A percentile compares a stretch with the other conserved stretches of the same genome.
Conservation (phyloP, 116 monocot species). For the Thalassia testudinum region DNA sequence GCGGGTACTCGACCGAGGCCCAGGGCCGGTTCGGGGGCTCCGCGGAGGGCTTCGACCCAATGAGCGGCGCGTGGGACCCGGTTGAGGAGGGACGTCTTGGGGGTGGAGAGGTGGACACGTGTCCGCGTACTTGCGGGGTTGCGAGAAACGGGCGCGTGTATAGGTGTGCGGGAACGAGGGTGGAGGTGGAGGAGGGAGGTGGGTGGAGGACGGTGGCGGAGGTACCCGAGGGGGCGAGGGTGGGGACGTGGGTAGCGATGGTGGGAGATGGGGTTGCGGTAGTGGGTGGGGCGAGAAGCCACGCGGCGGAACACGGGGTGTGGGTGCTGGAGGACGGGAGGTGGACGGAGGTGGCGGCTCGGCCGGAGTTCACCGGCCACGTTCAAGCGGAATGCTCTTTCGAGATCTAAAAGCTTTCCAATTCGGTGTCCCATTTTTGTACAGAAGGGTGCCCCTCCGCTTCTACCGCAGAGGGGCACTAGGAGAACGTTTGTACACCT, state of each 20-base stretch:
- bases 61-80: slow-evolving; percentile 16
- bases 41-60: slow-evolving; percentile 18
- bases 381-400: slow-evolving; percentile 7
- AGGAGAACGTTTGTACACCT: too few relatives aligned
- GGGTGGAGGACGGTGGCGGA: slow-evolving; percentile 11
- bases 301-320: slow-evolving; percentile 3
- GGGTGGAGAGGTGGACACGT: neutral
- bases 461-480: too few relatives aligned
- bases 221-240: neutral
- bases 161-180: slow-evolving; percentile 7
- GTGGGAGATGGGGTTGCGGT: neutral
- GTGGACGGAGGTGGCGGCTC: slow-evolving; percentile 6
- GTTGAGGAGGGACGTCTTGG: slow-evolving; percentile 16
- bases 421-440: too few relatives aligned
- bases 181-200: slow-evolving; percentile 8
- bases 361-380: slow-evolving; percentile 8
- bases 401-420: slow-evolving; percentile 3
- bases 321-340: slow-evolving; percentile 1
- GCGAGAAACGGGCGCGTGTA: slow-evolving; percentile 10
- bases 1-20: slow-evolving; percentile 36
- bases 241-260: slow-evolving; percentile 4
- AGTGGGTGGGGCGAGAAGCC: slow-evolving; percentile 3
- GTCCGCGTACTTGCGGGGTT: slow-evolving; percentile 8
- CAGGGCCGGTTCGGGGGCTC: slow-evolving; percentile 26
- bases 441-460: too few relatives aligned